These are phyloP conservation scores for Quercus alba DNA, from an alignment of 306 rosid genomes.

Conservation along the genomic window DNA sequence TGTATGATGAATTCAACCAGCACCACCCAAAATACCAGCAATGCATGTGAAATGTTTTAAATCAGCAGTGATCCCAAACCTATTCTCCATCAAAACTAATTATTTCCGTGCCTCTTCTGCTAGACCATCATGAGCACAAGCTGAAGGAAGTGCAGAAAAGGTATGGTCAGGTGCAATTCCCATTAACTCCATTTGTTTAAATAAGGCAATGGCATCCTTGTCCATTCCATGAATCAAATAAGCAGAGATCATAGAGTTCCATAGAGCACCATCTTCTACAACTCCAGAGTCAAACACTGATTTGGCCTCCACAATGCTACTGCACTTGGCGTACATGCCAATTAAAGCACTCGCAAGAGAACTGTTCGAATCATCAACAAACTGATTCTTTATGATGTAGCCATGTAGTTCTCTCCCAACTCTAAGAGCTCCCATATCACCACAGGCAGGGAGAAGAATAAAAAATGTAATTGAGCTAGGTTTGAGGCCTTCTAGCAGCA, in stretches of 20 bases:
- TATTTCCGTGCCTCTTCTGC: too few species aligned
- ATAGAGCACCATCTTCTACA: constrained; percentile 15
- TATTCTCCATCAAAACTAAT: too few species aligned
- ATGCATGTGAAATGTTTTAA: not conserved
- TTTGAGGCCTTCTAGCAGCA: constrained; percentile 32
- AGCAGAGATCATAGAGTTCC: constrained; percentile 23
- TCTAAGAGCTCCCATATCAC: constrained; percentile 19
- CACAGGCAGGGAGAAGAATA: constrained; percentile 33
- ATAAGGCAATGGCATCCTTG: constrained; percentile 5
- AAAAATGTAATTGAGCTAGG: constrained; percentile 35
- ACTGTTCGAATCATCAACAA: not conserved
- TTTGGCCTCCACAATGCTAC: constrained; percentile 26
- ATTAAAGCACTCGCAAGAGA: constrained; percentile 22
- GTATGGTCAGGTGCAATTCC: too few species aligned
- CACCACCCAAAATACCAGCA: not conserved
- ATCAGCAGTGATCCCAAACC: not conserved
- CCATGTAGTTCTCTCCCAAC: constrained; percentile 38
- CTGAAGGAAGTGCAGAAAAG: too few species aligned
- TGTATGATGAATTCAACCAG: too few species aligned
- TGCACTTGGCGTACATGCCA: constrained; percentile 32
- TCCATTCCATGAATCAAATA: constrained; percentile 11
- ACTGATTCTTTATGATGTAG: constrained; percentile 25
- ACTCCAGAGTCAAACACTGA: constrained; percentile 23
- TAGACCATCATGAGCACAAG: too few species aligned
- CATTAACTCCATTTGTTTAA: too few species aligned